These are phyloP conservation scores for Paecilomyces dactylethromorphus DNA, from an alignment of 2,329 filamentous ascomycete species.

Conservation along the genomic window DNA sequence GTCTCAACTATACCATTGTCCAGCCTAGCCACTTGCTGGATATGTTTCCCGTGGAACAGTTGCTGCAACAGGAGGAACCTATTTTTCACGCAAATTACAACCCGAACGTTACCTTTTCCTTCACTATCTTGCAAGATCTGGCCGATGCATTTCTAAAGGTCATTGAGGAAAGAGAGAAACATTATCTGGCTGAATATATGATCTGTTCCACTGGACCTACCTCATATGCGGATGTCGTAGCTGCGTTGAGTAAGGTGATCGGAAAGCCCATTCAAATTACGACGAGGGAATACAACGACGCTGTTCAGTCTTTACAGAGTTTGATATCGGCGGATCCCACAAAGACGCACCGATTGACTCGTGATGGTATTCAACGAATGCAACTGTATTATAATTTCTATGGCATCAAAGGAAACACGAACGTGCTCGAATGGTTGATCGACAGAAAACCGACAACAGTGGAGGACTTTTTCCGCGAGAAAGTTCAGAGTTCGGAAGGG, in stretches of 20 bases:
- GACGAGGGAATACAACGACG: constrained; percentile 7
- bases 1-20: constrained; percentile 27
- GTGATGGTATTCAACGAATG: constrained; percentile 13
- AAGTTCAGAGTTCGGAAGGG: background rate
- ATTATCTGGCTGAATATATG: constrained; percentile 13
- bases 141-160: constrained; percentile 10
- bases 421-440: constrained; percentile 17
- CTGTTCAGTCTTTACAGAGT: constrained; percentile 1
- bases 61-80: background rate
- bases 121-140: constrained; percentile 11
- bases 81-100: background rate
- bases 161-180: constrained; percentile 9
- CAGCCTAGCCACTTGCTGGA: constrained; percentile 31
- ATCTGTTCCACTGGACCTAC: constrained; percentile 9
- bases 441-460: constrained; percentile 12
- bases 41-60: constrained; percentile 2
- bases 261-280: constrained; percentile 3
- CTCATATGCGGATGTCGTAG: constrained; percentile 3
- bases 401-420: constrained; percentile 15
- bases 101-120: background rate
- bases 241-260: constrained; percentile 5
- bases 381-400: constrained; percentile 15
- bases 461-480: background rate
- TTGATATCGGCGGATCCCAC: background rate
- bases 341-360: background rate